Evolutionary conservation across 768 basidiomycete species (phyloP).

Genomic region (Lanmaoa pseudosensibilis): DNA sequence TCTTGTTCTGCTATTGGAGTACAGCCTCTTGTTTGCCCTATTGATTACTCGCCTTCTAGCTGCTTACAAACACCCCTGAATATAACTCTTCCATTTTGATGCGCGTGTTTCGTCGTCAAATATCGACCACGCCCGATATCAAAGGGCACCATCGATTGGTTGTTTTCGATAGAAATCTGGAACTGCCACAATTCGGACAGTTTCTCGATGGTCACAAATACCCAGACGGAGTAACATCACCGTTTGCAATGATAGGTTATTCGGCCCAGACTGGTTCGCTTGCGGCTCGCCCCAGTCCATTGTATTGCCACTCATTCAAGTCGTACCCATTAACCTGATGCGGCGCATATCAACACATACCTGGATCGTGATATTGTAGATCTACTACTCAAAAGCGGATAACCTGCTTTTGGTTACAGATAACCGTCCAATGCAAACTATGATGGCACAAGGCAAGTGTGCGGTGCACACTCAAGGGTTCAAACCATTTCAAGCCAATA

Average conservation of each 20-base stretch:
- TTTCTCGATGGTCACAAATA: conserved; percentile 5
- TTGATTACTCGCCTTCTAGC: conserved; percentile 20
- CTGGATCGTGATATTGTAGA: conserved; percentile 2
- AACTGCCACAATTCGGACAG: conserved; percentile 5
- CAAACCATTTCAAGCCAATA: neutral
- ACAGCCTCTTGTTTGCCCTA: conserved; percentile 27
- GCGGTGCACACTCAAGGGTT: conserved; percentile 4
- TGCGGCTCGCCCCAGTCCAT: neutral
- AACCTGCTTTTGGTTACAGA: conserved; percentile 4
- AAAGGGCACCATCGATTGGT: conserved; percentile 16
- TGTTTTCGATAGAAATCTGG: conserved; percentile 16
- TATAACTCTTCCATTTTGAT: conserved; percentile 36
- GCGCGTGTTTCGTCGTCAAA: conserved; percentile 37
- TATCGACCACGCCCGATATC: conserved; percentile 32
- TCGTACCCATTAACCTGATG: conserved; percentile 15
- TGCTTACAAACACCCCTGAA: conserved; percentile 26
- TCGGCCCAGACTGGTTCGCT: conserved; percentile 6
- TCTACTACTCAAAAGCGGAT: conserved; percentile 2
- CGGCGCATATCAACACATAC: conserved; percentile 7
- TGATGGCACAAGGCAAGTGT: conserved; percentile 5
- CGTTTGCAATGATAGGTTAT: conserved; percentile 6
- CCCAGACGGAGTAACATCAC: conserved; percentile 12
- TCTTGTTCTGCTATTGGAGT: conserved; percentile 11
- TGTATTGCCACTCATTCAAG: conserved; percentile 2
- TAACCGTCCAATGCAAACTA: conserved; percentile 16